phyloP scores from a whole-genome alignment of 345 rosid species.

The Salix brachista region DNA sequence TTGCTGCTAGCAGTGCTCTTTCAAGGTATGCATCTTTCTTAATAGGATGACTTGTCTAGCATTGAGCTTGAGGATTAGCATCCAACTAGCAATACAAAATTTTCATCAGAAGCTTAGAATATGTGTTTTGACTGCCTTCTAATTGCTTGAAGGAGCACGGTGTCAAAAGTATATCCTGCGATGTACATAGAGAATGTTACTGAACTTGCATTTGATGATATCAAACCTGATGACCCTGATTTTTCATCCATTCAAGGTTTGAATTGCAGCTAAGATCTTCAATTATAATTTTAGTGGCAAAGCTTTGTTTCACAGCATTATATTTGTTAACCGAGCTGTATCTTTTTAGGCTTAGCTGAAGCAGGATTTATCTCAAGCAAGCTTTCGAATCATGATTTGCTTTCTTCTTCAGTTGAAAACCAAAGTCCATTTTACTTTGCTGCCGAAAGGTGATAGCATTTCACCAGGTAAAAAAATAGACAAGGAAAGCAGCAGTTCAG shows the following conservation, averaged over 20 bases:
- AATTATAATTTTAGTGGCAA: neutral
- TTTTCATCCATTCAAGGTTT: constrained; percentile 93
- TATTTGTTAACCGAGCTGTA: constrained; percentile 20
- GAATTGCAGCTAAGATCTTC: constrained; percentile 2
- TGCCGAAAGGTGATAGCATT: constrained; percentile 63
- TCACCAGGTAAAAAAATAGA: constrained; percentile 32
- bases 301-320: neutral
- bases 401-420: constrained; percentile 34
- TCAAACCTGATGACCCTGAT: constrained; percentile 81
- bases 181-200: constrained; percentile 90
- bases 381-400: constrained; percentile 65
- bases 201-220: constrained; percentile 89
- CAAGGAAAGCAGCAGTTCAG: constrained; percentile 41
- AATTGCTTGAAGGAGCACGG: constrained; percentile 50
- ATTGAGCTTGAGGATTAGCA: constrained; percentile 19
- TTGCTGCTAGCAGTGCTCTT: constrained; percentile 73
- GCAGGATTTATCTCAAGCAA: constrained; percentile 94
- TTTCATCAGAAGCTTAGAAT: neutral
- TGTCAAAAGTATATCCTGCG: constrained; percentile 89
- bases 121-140: constrained; percentile 17
- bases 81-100: constrained; percentile 4
- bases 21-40: constrained; percentile 55
- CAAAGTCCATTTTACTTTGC: constrained; percentile 47
- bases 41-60: constrained; percentile 11
- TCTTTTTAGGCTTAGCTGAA: constrained; percentile 84